Evolutionary conservation across 345 rosid genomes (phyloP).

Genomic region (Aquilaria sinensis): DNA sequence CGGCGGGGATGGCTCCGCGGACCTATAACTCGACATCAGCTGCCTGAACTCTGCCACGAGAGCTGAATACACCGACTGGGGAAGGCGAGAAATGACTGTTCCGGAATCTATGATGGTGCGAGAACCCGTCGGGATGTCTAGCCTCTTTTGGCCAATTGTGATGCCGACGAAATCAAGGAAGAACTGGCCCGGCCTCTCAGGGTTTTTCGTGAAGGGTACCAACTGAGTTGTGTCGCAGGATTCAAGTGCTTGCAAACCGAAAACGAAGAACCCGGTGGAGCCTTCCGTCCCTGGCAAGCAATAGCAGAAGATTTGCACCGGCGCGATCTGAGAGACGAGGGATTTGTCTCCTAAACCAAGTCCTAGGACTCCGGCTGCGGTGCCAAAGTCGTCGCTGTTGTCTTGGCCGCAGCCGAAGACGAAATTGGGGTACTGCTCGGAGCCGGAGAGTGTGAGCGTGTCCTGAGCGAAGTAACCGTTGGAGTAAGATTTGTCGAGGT

Average conservation of each 20-base stretch:
- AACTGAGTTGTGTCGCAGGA: constrained; percentile 13
- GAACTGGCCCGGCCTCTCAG: constrained; percentile 23
- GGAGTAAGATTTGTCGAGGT: constrained; percentile 38
- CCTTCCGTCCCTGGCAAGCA: constrained; percentile 39
- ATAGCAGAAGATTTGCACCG: constrained; percentile 34
- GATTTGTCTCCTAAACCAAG: constrained; percentile 26
- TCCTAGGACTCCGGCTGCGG: constrained; percentile 37
- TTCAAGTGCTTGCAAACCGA: constrained; percentile 34
- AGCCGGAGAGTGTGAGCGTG: constrained; percentile 20
- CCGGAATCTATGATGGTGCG: constrained; percentile 47
- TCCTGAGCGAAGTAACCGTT: constrained; percentile 37
- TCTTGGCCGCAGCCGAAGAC: constrained; percentile 48
- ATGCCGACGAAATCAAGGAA: constrained; percentile 13
- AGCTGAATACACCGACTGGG: constrained; percentile 23
- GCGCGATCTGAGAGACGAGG: constrained; percentile 29
- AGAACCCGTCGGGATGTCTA: constrained; percentile 4
- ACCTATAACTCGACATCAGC: constrained; percentile 26
- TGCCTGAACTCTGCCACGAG: constrained; percentile 24
- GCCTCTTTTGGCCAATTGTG: too few relatives aligned
- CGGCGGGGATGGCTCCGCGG: constrained; percentile 22
- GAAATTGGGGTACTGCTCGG: constrained; percentile 20
- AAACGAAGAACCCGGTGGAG: constrained; percentile 22
- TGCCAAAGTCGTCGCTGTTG: constrained; percentile 38
- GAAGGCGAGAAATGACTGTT: constrained; percentile 43
- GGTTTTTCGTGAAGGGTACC: constrained; percentile 27